Conservation (phyloP, 1,139 yeast species). For the Geotrichum cucujoidarum region DNA sequence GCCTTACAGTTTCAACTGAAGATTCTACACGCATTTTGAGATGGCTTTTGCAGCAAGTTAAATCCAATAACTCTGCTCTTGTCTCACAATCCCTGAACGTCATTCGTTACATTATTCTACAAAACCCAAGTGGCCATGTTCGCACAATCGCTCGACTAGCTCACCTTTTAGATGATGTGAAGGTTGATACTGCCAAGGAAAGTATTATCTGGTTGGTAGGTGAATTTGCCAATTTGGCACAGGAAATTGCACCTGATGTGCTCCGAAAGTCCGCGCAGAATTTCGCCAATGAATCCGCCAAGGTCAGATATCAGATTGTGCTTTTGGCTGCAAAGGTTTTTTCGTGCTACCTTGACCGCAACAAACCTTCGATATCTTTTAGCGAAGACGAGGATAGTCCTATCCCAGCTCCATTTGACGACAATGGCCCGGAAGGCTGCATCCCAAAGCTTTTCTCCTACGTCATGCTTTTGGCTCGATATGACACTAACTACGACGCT, state of each 20-base stretch:
- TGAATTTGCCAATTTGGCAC: conserved; percentile 53
- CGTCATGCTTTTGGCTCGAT: conserved; percentile 60
- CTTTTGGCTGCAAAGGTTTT: conserved; percentile 70
- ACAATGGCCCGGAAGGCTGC: conserved; percentile 36
- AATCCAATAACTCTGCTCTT: conserved; percentile 33
- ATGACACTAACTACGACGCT: conserved; percentile 71
- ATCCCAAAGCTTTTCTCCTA: conserved; percentile 55
- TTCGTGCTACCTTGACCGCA: conserved; percentile 48
- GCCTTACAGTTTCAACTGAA: conserved; percentile 41
- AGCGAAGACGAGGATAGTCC: conserved; percentile 13
- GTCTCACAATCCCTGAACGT: conserved; percentile 62
- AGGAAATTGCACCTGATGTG: conserved; percentile 72
- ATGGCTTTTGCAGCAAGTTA: conserved; percentile 47
- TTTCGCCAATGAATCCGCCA: conserved; percentile 51
- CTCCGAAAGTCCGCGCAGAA: conserved; percentile 53
- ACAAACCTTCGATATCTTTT: conserved; percentile 21
- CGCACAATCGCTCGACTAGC: conserved; percentile 43
- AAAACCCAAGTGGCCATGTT: conserved; percentile 45
- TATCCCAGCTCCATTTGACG: conserved; percentile 15
- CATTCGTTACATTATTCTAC: conserved; percentile 68
- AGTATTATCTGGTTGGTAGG: conserved; percentile 90
- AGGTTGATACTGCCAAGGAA: conserved; percentile 53
- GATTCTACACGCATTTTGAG: conserved; percentile 30
- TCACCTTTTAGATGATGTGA: conserved; percentile 26
- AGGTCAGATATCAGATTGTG: conserved; percentile 66